Evolutionary conservation across 768 basidiomycete species (phyloP).

Genomic region (Xanthoconium stramineum): DNA sequence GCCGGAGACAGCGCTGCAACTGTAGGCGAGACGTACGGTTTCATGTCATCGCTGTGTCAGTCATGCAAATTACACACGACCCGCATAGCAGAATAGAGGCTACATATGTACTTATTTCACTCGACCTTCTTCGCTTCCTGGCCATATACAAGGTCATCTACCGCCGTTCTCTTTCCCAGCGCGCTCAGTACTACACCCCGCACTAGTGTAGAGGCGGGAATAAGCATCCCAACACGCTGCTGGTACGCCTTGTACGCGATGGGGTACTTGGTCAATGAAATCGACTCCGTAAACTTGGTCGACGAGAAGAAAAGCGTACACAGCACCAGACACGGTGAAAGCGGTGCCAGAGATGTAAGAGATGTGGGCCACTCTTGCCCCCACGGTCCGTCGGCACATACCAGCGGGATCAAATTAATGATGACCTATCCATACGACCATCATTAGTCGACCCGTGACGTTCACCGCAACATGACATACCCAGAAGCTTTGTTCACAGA

Average conservation of each 20-base stretch:
- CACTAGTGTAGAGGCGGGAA: slow-evolving; percentile 44
- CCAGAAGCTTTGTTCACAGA: slow-evolving; percentile 89
- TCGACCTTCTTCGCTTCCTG: slow-evolving; percentile 27
- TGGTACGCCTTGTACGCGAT: slow-evolving; percentile 69
- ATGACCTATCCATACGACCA: slow-evolving; percentile 46
- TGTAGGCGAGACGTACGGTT: no score
- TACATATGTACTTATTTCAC: neutral
- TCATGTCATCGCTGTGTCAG: no score
- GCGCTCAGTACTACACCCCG: slow-evolving; percentile 40
- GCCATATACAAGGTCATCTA: slow-evolving; percentile 46
- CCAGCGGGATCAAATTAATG: slow-evolving; percentile 63
- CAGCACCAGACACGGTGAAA: slow-evolving; percentile 59
- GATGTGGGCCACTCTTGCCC: slow-evolving; percentile 23
- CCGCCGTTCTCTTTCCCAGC: slow-evolving; percentile 34
- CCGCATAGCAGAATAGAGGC: no score
- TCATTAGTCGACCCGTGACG: neutral
- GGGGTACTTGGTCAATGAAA: slow-evolving; percentile 73
- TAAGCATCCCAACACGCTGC: slow-evolving; percentile 78
- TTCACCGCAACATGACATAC: slow-evolving; percentile 36
- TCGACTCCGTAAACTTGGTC: slow-evolving; percentile 76
- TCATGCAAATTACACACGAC: no score
- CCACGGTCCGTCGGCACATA: slow-evolving; percentile 37
- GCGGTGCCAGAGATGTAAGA: slow-evolving; percentile 30
- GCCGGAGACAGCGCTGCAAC: no score
- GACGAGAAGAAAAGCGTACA: slow-evolving; percentile 74